phyloP scores from a whole-genome alignment of 495 filamentous ascomycete genomes.

The Letharia lupina region DNA sequence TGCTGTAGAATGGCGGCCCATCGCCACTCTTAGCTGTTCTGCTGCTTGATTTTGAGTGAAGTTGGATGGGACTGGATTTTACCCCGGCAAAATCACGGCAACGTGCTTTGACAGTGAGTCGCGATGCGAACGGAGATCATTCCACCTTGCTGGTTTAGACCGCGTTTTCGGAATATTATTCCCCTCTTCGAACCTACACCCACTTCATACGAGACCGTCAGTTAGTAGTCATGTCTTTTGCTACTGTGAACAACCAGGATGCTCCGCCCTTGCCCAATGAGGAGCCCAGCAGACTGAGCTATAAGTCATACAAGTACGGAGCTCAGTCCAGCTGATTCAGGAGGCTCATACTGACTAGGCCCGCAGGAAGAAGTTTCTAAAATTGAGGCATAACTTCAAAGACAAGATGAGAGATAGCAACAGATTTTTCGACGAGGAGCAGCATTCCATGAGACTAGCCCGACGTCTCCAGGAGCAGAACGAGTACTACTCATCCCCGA shows the following conservation, averaged over 20 bases:
- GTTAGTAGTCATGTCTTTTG: conserved; percentile 6
- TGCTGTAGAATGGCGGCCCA: conserved; percentile 13
- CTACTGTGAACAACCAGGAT: conserved; percentile 13
- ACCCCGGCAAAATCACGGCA: not conserved
- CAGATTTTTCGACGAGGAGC: conserved; percentile 64
- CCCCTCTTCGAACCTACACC: not conserved
- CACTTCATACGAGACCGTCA: not conserved
- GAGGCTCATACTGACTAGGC: conserved; percentile 15
- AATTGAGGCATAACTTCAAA: conserved; percentile 81
- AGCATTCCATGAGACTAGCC: conserved; percentile 65
- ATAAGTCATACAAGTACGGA: conserved; percentile 25
- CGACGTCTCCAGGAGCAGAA: conserved; percentile 79
- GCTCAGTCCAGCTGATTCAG: not conserved
- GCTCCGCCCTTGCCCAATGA: not conserved
- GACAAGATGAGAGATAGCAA: conserved; percentile 72
- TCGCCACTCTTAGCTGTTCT: not conserved
- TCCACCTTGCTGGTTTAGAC: conserved; percentile 1
- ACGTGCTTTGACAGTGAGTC: not conserved
- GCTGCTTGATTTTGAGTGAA: not conserved
- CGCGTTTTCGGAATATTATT: not conserved
- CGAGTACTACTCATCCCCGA: conserved; percentile 43
- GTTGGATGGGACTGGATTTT: not conserved
- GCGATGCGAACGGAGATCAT: not conserved
- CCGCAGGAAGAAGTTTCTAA: conserved; percentile 88
- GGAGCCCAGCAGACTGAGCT: conserved; percentile 8